These are phyloP conservation scores for Pulicaria dysenterica DNA, from an alignment of 129 eudicot species.

Conservation along the genomic window DNA sequence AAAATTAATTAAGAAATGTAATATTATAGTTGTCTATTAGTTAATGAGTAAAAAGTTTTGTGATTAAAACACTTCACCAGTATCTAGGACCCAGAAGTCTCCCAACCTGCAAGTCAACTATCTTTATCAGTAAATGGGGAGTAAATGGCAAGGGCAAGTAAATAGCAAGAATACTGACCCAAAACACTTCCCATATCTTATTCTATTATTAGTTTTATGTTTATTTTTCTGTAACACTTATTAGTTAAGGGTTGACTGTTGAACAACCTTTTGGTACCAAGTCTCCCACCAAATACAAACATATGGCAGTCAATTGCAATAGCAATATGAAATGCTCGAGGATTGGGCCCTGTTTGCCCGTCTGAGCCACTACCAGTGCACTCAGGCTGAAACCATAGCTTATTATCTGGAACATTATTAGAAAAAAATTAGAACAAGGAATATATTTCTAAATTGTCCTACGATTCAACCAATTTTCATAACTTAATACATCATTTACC, in stretches of 20 bases:
- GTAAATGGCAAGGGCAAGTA: neutral
- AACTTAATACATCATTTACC: slow-evolving; percentile 12
- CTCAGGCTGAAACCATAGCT: slow-evolving; percentile 89
- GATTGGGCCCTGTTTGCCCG: slow-evolving; percentile 80
- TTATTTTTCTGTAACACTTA: neutral
- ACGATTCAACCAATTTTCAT: slow-evolving; percentile 13
- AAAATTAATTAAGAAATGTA: neutral
- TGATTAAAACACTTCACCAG: slow-evolving; percentile 53
- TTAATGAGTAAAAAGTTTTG: slow-evolving; percentile 13
- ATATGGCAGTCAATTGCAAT: slow-evolving; percentile 89
- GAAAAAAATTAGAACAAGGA: neutral
- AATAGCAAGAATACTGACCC: neutral
- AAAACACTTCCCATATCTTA: neutral
- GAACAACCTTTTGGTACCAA: slow-evolving; percentile 76
- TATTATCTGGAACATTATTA: slow-evolving; percentile 57
- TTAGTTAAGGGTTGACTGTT: neutral
- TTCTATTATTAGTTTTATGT: neutral
- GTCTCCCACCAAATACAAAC: slow-evolving; percentile 96
- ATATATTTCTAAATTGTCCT: neutral
- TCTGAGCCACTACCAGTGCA: slow-evolving; percentile 88
- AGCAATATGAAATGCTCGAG: slow-evolving; percentile 95
- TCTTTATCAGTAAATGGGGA: slow-evolving; percentile 18
- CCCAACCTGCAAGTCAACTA: slow-evolving; percentile 69
- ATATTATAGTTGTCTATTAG: slow-evolving; percentile 1
- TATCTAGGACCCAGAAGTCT: slow-evolving; percentile 99